Percentiles rank a stretch among this genome's conserved stretches.
These are phyloP conservation scores for Leccinum longicurvipes DNA, from an alignment of 768 basidiomycete genomes.

Conservation along the genomic window DNA sequence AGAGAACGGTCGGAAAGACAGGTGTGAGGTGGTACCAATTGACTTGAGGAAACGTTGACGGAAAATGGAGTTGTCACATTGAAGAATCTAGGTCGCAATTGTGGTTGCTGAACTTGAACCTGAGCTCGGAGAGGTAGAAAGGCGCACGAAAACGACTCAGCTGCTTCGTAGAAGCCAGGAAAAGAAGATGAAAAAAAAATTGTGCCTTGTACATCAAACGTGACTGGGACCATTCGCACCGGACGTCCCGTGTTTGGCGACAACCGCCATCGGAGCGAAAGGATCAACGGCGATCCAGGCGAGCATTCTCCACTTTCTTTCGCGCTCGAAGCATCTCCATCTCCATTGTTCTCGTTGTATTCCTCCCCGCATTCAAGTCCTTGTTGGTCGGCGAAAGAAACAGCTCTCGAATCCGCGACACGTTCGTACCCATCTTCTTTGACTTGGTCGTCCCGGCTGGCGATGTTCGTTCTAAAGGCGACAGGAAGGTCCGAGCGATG, in stretches of 20 bases:
- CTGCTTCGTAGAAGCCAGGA: too few species aligned
- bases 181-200: too few species aligned
- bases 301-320: slow-evolving; percentile 1
- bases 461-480: background rate
- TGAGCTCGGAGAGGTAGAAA: too few species aligned
- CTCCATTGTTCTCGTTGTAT: slow-evolving; percentile 1
- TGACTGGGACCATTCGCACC: background rate
- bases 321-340: slow-evolving; percentile 6
- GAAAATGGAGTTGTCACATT: too few species aligned
- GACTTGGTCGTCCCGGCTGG: background rate
- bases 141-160: too few species aligned
- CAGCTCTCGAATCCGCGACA: background rate
- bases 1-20: too few species aligned
- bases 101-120: too few species aligned
- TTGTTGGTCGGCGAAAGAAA: slow-evolving; percentile 7
- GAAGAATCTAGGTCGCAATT: too few species aligned
- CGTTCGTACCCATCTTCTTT: background rate
- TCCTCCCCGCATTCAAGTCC: background rate
- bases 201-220: background rate
- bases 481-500: background rate
- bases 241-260: background rate
- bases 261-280: background rate
- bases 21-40: too few species aligned
- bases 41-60: too few species aligned
- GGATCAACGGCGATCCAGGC: background rate